These are phyloP conservation scores for Pyricularia pennisetigena DNA, from an alignment of 2,329 filamentous ascomycete species.

Conservation along the genomic window DNA sequence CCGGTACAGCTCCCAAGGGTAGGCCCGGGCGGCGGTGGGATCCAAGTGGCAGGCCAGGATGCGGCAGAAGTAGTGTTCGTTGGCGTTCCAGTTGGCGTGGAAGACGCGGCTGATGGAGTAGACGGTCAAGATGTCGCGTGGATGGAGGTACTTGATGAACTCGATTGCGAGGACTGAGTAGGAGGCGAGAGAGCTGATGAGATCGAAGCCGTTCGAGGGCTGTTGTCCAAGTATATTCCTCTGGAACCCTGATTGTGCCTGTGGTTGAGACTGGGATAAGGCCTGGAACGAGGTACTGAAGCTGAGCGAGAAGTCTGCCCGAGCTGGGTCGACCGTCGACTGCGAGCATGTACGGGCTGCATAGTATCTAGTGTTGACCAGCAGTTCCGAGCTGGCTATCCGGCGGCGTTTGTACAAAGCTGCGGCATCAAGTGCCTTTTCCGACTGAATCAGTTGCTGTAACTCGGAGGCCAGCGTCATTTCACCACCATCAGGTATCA, in stretches of 20 bases:
- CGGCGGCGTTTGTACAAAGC: constrained; percentile 1
- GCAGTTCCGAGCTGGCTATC: constrained; percentile 1
- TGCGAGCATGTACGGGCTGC: background rate
- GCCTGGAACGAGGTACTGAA: background rate
- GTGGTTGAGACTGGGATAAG: background rate
- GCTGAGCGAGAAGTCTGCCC: background rate
- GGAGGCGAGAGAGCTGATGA: constrained; percentile 31
- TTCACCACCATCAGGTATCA: background rate
- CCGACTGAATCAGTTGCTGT: background rate
- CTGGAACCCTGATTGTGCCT: background rate
- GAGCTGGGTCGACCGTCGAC: background rate
- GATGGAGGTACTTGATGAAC: constrained; percentile 42
- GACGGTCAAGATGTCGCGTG: constrained; percentile 49
- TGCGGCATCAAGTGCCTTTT: background rate
- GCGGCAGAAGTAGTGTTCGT: constrained; percentile 2
- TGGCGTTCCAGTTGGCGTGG: constrained; percentile 31
- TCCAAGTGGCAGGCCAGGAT: constrained; percentile 38
- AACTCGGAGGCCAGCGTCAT: background rate
- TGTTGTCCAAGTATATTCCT: background rate
- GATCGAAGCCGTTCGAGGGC: constrained; percentile 19
- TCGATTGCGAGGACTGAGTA: constrained; percentile 43
- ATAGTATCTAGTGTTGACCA: constrained; percentile 12
- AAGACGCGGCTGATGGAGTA: constrained; percentile 56
- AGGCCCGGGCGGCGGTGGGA: constrained; percentile 45
- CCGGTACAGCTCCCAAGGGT: constrained; percentile 50